Conservation (phyloP, 768 basidiomycete species). For the Trametes punicea region DNA sequence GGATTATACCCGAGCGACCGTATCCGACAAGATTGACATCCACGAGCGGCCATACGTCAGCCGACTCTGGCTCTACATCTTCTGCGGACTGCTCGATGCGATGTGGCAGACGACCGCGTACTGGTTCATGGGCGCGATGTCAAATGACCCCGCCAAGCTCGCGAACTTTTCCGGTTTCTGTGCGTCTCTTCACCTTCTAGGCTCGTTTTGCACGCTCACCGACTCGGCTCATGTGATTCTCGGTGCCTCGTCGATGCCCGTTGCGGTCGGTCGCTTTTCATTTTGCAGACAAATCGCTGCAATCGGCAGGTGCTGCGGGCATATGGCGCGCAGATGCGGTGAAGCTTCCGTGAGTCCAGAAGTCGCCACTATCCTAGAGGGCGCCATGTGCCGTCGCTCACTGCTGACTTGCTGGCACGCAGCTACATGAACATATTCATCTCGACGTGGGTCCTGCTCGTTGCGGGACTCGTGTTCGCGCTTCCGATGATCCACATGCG, state of each 20-base stretch:
- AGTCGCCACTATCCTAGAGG: not conserved
- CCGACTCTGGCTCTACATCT: conserved; percentile 61
- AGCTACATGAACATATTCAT: conserved; percentile 68
- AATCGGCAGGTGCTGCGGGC: conserved; percentile 74
- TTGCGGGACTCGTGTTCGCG: conserved; percentile 60
- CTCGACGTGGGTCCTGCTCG: conserved; percentile 72
- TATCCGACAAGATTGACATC: conserved; percentile 55
- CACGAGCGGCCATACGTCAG: conserved; percentile 50
- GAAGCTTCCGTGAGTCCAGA: conserved; percentile 49
- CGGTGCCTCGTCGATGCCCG: not conserved
- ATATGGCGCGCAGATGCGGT: conserved; percentile 70
- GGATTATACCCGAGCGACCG: conserved; percentile 53
- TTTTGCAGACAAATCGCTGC: conserved; percentile 60
- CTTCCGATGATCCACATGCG: conserved; percentile 73
- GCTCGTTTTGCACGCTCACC: not conserved
- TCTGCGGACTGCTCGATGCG: conserved; percentile 72
- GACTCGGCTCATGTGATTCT: not conserved
- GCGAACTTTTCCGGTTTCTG: conserved; percentile 82
- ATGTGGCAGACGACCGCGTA: conserved; percentile 86
- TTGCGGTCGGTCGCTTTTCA: not conserved
- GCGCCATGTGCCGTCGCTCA: not conserved
- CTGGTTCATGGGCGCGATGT: conserved; percentile 85
- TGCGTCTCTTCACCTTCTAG: conserved; percentile 33
- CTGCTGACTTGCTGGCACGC: conserved; percentile 1
- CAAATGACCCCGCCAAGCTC: conserved; percentile 75